Evolutionary conservation across 2,329 filamentous ascomycete genomes (phyloP).

Genomic region (Aspergillus proliferans): DNA sequence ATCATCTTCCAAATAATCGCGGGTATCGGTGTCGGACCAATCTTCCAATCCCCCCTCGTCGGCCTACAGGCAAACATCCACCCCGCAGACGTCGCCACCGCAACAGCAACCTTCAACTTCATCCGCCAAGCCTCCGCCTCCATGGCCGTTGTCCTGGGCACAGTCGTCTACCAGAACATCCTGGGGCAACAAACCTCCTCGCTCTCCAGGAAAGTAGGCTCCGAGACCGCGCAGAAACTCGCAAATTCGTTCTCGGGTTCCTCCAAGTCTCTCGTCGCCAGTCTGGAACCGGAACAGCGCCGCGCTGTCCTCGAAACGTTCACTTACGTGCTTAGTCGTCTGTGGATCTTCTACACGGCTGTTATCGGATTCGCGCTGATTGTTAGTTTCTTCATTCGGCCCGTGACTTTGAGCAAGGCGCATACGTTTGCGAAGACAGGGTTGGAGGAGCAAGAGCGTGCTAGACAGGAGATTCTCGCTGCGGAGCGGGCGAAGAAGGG

Average conservation of each 20-base stretch:
- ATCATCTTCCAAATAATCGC: slow-evolving; percentile 53
- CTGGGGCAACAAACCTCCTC: slow-evolving; percentile 25
- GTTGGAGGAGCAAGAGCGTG: slow-evolving; percentile 39
- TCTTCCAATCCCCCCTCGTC: slow-evolving; percentile 58
- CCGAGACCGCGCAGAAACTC: slow-evolving; percentile 19
- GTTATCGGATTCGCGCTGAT: slow-evolving; percentile 32
- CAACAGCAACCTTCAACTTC: slow-evolving; percentile 58
- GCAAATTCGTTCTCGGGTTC: slow-evolving; percentile 31
- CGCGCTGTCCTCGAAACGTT: slow-evolving; percentile 37
- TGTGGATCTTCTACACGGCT: slow-evolving; percentile 47
- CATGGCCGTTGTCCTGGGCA: slow-evolving; percentile 55
- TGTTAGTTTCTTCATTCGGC: slow-evolving; percentile 35
- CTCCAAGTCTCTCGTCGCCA: slow-evolving; percentile 27
- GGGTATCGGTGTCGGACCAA: slow-evolving; percentile 57
- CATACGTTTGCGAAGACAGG: slow-evolving; percentile 43
- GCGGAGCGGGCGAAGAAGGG: slow-evolving; percentile 33
- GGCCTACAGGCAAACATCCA: slow-evolving; percentile 59
- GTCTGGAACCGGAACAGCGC: slow-evolving; percentile 28
- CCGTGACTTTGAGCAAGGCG: slow-evolving; percentile 32
- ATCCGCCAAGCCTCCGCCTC: slow-evolving; percentile 53
- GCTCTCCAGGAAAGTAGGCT: slow-evolving; percentile 24
- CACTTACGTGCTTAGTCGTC: slow-evolving; percentile 39
- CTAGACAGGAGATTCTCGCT: slow-evolving; percentile 30
- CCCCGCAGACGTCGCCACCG: slow-evolving; percentile 56
- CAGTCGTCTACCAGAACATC: slow-evolving; percentile 41